phyloP scores from a whole-genome alignment of 1,284 basidiomycete genomes.

The Singerocomus rubriflavus region DNA sequence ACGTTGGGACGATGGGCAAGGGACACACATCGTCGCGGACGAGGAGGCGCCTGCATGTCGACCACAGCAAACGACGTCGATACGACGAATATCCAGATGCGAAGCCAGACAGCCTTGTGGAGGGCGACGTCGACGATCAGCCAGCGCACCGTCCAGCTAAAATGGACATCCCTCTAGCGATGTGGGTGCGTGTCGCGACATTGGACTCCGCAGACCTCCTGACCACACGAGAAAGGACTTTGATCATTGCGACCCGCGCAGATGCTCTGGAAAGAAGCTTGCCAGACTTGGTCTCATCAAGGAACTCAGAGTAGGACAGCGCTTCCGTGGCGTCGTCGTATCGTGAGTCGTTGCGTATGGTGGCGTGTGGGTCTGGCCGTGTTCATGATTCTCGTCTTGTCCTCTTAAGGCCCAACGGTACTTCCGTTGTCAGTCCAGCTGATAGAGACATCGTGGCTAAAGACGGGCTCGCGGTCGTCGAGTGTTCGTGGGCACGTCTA shows the following conservation, averaged over 20 bases:
- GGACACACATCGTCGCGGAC: background rate
- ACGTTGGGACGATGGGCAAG: slow-evolving; percentile 9
- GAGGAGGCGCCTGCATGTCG: background rate
- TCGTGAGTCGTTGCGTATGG: slow-evolving; percentile 59
- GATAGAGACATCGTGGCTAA: slow-evolving; percentile 80
- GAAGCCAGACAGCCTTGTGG: slow-evolving; percentile 5
- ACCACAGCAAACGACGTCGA: background rate
- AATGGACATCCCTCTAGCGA: slow-evolving; percentile 74
- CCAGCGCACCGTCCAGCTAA: background rate
- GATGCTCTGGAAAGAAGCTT: slow-evolving; percentile 95
- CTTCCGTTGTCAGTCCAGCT: slow-evolving; percentile 75
- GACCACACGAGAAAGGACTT: slow-evolving; percentile 66
- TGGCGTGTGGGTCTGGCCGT: background rate
- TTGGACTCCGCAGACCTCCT: background rate
- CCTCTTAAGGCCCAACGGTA: slow-evolving; percentile 76
- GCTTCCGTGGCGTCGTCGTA: slow-evolving; percentile 90
- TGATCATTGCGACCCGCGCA: slow-evolving; percentile 92
- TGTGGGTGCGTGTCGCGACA: slow-evolving; percentile 67
- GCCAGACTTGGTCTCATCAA: slow-evolving; percentile 82
- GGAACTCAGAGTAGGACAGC: slow-evolving; percentile 79
- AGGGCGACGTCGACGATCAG: background rate
- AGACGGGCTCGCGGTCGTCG: slow-evolving; percentile 89
- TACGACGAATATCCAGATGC: slow-evolving; percentile 1
- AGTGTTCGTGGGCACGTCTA: slow-evolving; percentile 95
- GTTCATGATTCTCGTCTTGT: slow-evolving; percentile 1